Conservation (phyloP, 306 rosid species). For the Lablab purpureus region DNA sequence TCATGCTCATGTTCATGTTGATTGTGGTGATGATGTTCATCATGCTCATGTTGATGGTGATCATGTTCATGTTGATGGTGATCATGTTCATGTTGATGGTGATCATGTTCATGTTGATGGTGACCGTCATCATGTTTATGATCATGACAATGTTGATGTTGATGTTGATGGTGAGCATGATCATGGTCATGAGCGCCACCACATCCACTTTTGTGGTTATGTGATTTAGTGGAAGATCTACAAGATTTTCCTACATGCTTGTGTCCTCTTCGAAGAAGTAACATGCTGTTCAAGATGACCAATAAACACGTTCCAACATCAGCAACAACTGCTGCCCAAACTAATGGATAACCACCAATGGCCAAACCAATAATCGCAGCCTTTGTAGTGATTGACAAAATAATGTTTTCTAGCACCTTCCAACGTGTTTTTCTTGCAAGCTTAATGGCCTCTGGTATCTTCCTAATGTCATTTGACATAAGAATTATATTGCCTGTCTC, state of each 20-base stretch:
- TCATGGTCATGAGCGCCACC: constrained; percentile 34
- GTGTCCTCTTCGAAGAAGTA: constrained; percentile 59
- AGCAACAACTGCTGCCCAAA: constrained; percentile 99
- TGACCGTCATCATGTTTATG: constrained; percentile 26
- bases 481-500: constrained; percentile 88
- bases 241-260: constrained; percentile 59
- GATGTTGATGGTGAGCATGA: constrained; percentile 47
- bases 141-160: constrained; percentile 49
- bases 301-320: constrained; percentile 92
- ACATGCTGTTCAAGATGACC: constrained; percentile 93
- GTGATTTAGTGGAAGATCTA: constrained; percentile 48
- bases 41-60: not conserved
- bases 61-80: not conserved
- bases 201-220: constrained; percentile 58
- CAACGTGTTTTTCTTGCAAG: constrained; percentile 68
- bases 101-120: constrained; percentile 45
- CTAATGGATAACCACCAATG: constrained; percentile 86
- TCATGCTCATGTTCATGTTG: not conserved
- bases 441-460: constrained; percentile 80
- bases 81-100: constrained; percentile 11
- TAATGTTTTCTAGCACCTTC: constrained; percentile 73
- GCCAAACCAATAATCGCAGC: constrained; percentile 71
- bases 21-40: not conserved
- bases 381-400: constrained; percentile 72
- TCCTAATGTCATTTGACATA: constrained; percentile 85